Evolutionary conservation across 768 basidiomycete genomes (phyloP), one percentile per base, ranked within the genome.

Genomic region (Xerocomus brunneocitrinus): DNA sequence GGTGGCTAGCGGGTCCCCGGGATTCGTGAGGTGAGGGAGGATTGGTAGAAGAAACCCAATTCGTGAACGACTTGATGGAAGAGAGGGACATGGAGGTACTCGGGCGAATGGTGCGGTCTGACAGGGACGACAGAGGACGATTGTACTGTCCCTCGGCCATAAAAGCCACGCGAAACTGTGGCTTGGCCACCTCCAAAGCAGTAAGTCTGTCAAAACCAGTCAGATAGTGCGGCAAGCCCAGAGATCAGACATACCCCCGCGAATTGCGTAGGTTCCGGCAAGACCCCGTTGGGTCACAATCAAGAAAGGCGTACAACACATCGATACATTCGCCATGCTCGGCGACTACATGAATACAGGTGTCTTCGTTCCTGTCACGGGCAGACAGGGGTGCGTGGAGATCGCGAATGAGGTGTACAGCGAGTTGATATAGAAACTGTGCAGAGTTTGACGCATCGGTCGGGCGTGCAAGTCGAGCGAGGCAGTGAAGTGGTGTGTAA

Each of bases 291-390:
- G 72, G 70, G 63, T 91, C 89, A 58, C 80, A 84, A 42, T 85
- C 79, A 43, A 91, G 74, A 53, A 91, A 73, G 39, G 84, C 77
- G 49, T 75, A 73, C 39, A 90, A 68, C 19, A 89, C 67, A 49
- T 85, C 82, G 19, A 83, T 70, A 67, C 78, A 87, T 50, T 78
- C 72, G 43, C 88, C 89, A 58, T 81, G 80, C 61, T 89, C 87
- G 12, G 89, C 89, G 44, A 87, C 88, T 55, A 89, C 73, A 72
- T 91, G 89, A 46, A 91, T 75, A 73, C 87, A 89, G 3, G 89
- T 90, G 63, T 91, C 87, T 58, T 82, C 81, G 49, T 84, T 69
- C 57, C 71, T 78, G 67, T 90, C 86, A 43, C 75, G 71, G 19
- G 88, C 85, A 28, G 80, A 75, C 39, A 91, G 65, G 0, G 89